phyloP scores from a whole-genome alignment of 169 alveolate genomes.

The Eimeria zaria region DNA sequence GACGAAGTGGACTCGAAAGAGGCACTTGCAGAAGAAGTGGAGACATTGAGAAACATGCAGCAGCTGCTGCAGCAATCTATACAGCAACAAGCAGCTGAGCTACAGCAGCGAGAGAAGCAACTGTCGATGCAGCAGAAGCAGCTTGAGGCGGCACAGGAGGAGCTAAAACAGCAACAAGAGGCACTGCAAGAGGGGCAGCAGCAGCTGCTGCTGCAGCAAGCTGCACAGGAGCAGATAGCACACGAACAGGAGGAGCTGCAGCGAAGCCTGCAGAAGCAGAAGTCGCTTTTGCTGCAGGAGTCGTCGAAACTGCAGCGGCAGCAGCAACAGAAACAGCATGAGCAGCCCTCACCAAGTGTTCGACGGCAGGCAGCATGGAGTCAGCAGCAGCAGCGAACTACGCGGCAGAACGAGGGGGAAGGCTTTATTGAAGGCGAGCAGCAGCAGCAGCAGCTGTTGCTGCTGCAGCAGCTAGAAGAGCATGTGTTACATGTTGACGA shows the following conservation, averaged over 20 bases:
- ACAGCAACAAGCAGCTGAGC: conserved; percentile 44
- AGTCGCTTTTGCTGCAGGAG: neutral
- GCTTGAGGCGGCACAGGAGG: conserved; percentile 26
- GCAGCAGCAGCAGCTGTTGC: conserved; percentile 42
- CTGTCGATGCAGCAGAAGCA: conserved; percentile 14
- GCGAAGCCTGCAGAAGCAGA: conserved; percentile 8
- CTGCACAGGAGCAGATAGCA: neutral
- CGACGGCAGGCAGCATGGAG: neutral
- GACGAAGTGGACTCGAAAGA: neutral
- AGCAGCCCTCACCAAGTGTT: neutral
- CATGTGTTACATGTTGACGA: conserved; percentile 4
- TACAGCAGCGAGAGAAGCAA: conserved; percentile 28
- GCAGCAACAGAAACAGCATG: conserved; percentile 10
- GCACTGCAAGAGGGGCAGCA: conserved; percentile 11
- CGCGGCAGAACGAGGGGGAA: conserved; percentile 13
- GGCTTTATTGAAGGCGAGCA: conserved; percentile 1
- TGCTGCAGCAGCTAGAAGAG: conserved; percentile 1
- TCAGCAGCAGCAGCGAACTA: conserved; percentile 7
- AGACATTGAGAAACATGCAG: neutral
- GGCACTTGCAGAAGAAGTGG: neutral
- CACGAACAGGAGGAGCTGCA: conserved; percentile 17
- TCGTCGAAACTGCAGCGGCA: neutral
- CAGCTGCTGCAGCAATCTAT: conserved; percentile 38
- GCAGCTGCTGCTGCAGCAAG: conserved; percentile 38
- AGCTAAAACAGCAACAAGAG: conserved; percentile 12